Base-by-base conservation (phyloP, 805 yeast species). In the Brettanomyces nanus region DNA sequence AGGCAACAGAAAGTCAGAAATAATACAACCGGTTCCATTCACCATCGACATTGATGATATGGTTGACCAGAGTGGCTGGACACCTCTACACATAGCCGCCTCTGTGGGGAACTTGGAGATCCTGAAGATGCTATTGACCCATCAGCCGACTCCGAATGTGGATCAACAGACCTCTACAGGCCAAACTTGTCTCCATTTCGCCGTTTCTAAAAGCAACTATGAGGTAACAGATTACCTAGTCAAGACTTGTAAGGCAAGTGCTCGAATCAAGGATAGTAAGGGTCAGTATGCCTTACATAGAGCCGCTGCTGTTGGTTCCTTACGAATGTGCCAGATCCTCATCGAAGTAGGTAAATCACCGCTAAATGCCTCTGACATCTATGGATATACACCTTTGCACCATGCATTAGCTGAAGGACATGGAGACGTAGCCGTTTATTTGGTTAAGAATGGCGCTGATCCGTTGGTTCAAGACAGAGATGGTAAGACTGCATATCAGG, bases 341-440 rank as follows among this genome's bases (percentile, higher is more conserved):
- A 67, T 74, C 4, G 61, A 65, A 31, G 59, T 68, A 4, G 73
- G 72, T 3, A 71, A 71, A 33, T 74, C 80, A 1, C 82, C 84
- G 6, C 55, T 87, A 18, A 83, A 86, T 49, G 68, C 79, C 3
- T 71, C 72, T 28, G 97, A 89, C 52, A 45, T 47, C 10, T 69
- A 69, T 37, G 92, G 95, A 0, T 85, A 92, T 87, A 82, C 95
- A 0, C 78, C 95, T 1, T 56, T 90, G 42, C 95, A 85, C 56
- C 95, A 85, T 58, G 95, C 97, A 0, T 61, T 82, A 39, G 86
- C 95, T 0, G 97, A 89, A 58, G 96, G 95, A 0, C 80, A 79
- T 48, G 87, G 81, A 1, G 95, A 84, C 41, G 74, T 75, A 9
- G 95, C 84, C 0, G 65, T 77, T 1, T 51, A 64, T 25, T 60